Evolutionary conservation across 305 asterid species (phyloP), one percentile per base, ranked within the genome.

Genomic region (Fraxinus floribunda): DNA sequence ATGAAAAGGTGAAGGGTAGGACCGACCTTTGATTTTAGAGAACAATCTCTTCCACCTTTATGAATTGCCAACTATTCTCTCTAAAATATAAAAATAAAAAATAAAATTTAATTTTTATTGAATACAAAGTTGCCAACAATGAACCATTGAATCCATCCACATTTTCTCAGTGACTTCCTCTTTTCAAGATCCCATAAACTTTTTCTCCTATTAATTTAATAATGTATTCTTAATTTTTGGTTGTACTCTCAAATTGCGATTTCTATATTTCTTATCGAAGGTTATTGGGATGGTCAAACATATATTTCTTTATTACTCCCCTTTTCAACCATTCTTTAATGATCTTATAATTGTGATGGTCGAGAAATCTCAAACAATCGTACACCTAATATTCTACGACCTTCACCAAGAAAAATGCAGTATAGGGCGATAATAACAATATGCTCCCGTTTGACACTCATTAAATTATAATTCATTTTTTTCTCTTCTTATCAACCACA

Each of bases 271-370:
- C 66, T 1, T 24, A 32, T 26, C 4, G 16, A 15, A 38, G 73
- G 36, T 13, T 11, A 24, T 80, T 87, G 88, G 83, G 78, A 80
- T 81, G 80, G 91, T 80, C 90, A 88, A 86, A 85, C 57, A 20
- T 30, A 82, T 72, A 80, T 52, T 70, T 79, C 3, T 41, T 79
- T 80, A 64, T 3, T 24, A 64, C 0, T 60, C 34, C 55, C 57
- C 35, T 79, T 82, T 87, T 41, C n/a, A 20, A 49, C 22, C 38
- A 77, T 80, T 85, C 44, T 77, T 85, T 85, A 79, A 29, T n/a
- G 77, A 81, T 46, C 34, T 34, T 80, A 57, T n/a, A n/a, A n/a
- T 57, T 5, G 24, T 57, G 26, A n/a, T 57, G 1, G 9, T 57
- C 11, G 68, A n/a, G 3, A 5, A 49, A 49, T 49, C 20, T 49